A percentile compares a stretch with the other conserved stretches of the same genome.
Conservation (phyloP, 257 asterid species). For the Prunella vulgaris region DNA sequence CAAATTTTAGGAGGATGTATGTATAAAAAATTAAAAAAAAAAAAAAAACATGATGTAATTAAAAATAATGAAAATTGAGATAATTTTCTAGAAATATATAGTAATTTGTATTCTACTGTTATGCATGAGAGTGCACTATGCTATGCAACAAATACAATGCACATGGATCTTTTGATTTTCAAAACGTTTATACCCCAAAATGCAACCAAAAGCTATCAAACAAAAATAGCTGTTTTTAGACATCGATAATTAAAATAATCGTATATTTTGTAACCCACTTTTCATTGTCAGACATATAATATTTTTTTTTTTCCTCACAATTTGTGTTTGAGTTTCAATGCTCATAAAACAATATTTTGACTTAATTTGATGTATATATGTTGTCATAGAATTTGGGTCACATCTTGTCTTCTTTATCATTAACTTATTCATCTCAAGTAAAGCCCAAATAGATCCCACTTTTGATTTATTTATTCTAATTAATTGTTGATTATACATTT, state of each 20-base stretch:
- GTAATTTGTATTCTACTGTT: conserved; percentile 1
- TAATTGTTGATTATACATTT: background rate
- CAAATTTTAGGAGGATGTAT: too few species aligned
- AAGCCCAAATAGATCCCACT: conserved; percentile 29
- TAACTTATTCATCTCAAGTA: conserved; percentile 38
- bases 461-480: background rate
- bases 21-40: too few species aligned
- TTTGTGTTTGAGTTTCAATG: conserved; percentile 32
- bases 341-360: conserved; percentile 25
- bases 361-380: conserved; percentile 22
- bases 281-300: conserved; percentile 18
- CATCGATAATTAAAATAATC: conserved; percentile 4
- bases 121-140: conserved; percentile 29
- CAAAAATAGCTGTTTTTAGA: conserved; percentile 36
- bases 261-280: conserved; percentile 18
- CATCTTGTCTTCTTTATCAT: conserved; percentile 39
- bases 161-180: conserved; percentile 32
- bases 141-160: conserved; percentile 14
- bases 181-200: conserved; percentile 19
- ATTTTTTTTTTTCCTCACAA: background rate
- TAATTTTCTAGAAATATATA: background rate
- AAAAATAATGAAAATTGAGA: too few species aligned
- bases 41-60: too few species aligned
- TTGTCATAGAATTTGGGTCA: conserved; percentile 35
- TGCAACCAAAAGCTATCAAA: conserved; percentile 55